These are phyloP conservation scores for Imleria badia DNA, from an alignment of 768 basidiomycete species.

Conservation along the genomic window DNA sequence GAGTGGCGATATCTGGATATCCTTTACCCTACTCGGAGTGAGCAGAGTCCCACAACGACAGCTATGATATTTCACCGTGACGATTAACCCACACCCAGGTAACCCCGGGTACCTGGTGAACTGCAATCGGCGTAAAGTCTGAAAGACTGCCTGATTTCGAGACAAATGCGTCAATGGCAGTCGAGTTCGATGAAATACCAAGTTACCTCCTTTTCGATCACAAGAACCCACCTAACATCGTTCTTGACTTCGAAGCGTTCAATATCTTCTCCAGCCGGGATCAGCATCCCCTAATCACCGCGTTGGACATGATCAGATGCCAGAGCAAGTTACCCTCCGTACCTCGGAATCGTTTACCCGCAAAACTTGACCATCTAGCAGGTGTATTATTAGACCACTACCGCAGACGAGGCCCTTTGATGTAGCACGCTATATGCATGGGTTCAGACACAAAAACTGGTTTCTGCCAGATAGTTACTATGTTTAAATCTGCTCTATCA, in stretches of 20 bases:
- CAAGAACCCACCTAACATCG: constrained; percentile 70
- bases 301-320: neutral
- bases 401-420: constrained; percentile 88
- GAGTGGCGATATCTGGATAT: constrained; percentile 91
- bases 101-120: constrained; percentile 50
- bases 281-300: constrained; percentile 61
- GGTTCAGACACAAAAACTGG: constrained; percentile 8
- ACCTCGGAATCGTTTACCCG: constrained; percentile 61
- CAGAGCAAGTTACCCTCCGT: neutral
- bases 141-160: constrained; percentile 80
- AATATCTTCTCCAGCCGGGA: constrained; percentile 77
- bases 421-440: constrained; percentile 65
- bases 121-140: constrained; percentile 66
- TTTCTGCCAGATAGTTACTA: constrained; percentile 44
- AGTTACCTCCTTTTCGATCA: constrained; percentile 91
- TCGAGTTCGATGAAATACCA: neutral
- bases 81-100: constrained; percentile 66
- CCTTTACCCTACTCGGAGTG: constrained; percentile 77
- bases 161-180: neutral
- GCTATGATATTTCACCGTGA: constrained; percentile 56
- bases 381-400: constrained; percentile 53
- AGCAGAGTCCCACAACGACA: neutral
- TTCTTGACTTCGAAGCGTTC: constrained; percentile 54
- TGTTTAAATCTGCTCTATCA: constrained; percentile 72
- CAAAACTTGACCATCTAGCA: constrained; percentile 55